Base-by-base conservation (phyloP, 106 monocot species). In the Dendrobium officinale region DNA sequence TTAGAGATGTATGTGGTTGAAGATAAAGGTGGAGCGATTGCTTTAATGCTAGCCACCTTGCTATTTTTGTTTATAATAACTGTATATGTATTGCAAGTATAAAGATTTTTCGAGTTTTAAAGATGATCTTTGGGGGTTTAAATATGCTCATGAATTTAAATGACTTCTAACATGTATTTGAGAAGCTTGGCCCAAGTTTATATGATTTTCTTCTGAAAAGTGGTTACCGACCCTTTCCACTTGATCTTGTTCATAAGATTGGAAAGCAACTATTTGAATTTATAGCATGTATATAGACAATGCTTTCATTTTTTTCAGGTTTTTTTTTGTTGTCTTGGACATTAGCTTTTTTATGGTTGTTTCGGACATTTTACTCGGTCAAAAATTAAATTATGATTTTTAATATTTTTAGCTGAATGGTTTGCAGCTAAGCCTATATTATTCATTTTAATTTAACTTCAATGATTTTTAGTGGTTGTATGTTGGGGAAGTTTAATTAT, bases 81-180 rank as follows among this genome's bases (percentile, higher is more conserved):
- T 94, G 94, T 97, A 89, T 97, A 79, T 94, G 97, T 94, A 98
- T 98, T 89, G 97, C 94, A 98, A 98, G 97, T 98, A 92, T 83
- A 84, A 78, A 27, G 59, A 77, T 91, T 88, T 84, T 78, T 81
- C 82, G 64, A 75, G 16, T 72, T 81, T 85, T 26, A 61, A 64
- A 78, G 58, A 73, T 82, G 75, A 58, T 26, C 42, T 49, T 80
- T 27, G 73, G 83, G 87, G 85, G 84, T 84, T 70, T 37, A 31
- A 70, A 79, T 58, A 78, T 86, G 81, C 77, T 85, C 17, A 67
- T 89, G 85, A 78, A 90, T 87, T 70, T 86, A 93, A 86, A 91
- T 93, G 89, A 81, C 85, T 85, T 84, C 61, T 33, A 88, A 87
- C 98, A 98, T 94, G 94, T 98, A 0, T 98, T 94, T 95, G 98